Conservation (phyloP, 257 asterid genomes). For the Nicotiana tabacum region DNA sequence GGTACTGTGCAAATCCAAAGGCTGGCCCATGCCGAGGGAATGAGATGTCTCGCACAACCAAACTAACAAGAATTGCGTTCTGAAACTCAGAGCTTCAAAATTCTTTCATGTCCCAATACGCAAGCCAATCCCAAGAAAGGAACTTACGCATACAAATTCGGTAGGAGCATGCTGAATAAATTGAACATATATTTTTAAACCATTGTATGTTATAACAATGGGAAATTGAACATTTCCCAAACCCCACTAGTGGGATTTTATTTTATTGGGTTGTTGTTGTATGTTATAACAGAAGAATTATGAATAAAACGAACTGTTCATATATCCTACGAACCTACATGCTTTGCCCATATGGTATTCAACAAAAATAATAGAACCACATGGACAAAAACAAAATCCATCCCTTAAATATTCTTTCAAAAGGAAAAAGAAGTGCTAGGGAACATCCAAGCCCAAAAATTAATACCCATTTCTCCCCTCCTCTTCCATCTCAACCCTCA, state of each 20-base stretch:
- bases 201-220: neutral
- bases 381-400: constrained; percentile 26
- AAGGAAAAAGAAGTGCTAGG: constrained; percentile 40
- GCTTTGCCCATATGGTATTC: constrained; percentile 47
- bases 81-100: neutral
- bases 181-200: neutral
- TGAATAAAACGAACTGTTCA: neutral
- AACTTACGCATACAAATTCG: neutral
- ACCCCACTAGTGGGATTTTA: too few species aligned
- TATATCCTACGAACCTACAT: neutral
- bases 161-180: neutral
- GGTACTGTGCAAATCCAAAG: neutral
- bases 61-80: neutral
- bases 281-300: neutral
- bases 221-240: too few species aligned
- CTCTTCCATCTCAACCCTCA: constrained; percentile 21
- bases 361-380: constrained; percentile 61
- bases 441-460: constrained; percentile 28
- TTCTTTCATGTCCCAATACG: neutral
- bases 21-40: neutral
- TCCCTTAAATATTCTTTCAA: constrained; percentile 2
- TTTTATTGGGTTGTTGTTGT: too few species aligned
- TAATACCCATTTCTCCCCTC: constrained; percentile 14
- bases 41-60: neutral
- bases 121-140: neutral